Base-by-base conservation (phyloP, 2,329 filamentous ascomycete species). In the Xylariaceae sp. region DNA sequence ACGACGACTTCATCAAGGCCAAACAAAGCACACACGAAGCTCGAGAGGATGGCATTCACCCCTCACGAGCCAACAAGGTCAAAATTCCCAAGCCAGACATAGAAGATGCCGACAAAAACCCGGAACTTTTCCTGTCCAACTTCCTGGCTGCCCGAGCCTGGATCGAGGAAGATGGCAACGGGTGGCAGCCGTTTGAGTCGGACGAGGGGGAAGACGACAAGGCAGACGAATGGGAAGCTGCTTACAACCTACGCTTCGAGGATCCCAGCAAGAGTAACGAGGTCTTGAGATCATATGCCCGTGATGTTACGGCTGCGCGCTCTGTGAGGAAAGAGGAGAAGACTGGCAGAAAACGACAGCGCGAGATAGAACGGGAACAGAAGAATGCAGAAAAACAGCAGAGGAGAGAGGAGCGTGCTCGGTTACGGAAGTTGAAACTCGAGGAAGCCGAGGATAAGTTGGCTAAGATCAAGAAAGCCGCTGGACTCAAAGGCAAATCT, bases 221-320 rank as follows among this genome's bases (percentile, higher is more conserved):
- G 42, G 92, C 92, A 22, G 93, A 97, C 42, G 84, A 87, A 55
- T 96, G 93, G 64, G 94, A 99, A 73, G 81, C 89, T 59, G 92
- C 92, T 5, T 99, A 96, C 75, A 99, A 99, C 73, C 74, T 97
- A 72, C 88, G 94, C 33, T 99, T 99, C 65, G 94, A 99, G 69
- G 89, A 97, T 63, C 91, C 94, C 0, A 81, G 81, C 54, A 91
- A 89, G 66, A 86, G 89, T 63, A 97, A 97, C 66, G 90, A 96
- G 71, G 86, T 88, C 45, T 77, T 99, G 31, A 85, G 88, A 64
- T 90, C 92, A 6, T 96, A 97, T 72, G 88, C 93, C 50, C 87
- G 93, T 83, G 90, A 96, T 67, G 80, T 90, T 16, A 87, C 88
- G 36, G 86, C 86, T 38, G 86, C 87, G 57, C 88, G 89, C 60